Evolutionary conservation across 2,329 filamentous ascomycete genomes (phyloP), one percentile per base, ranked within the genome.

Genomic region (Thermomyces lanuginosus): DNA sequence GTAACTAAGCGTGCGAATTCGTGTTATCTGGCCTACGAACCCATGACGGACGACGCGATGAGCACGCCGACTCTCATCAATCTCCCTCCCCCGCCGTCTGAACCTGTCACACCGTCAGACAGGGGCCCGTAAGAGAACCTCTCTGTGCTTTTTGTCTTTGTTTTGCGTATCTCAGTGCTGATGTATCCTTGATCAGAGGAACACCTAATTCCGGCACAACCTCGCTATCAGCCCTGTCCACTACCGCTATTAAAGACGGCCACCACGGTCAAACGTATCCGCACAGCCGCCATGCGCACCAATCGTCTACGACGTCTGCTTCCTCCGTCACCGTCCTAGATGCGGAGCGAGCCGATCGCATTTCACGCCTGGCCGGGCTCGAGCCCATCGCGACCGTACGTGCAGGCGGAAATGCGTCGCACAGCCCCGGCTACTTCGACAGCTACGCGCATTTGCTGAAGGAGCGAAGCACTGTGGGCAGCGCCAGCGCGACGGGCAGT

Each of bases 181-280:
- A 36, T 15, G 37, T n/a, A 24, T 23, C 3, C 12, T 15, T 9
- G 21, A 27, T 19, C 38, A 92, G 82, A 37, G 84, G 86, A 44
- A 95, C 86, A 2, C 86, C 86, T 3, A 93, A 89, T 38, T 92
- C 82, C 39, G 77, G 79, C 21, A 91, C 81, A 3, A 93, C 84
- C 8, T 91, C 83, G 27, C 75, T 95, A 44, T 92, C 82, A 14
- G 76, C 83, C 21, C 68, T 95, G 24, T 92, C 82, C 9, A 93
- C 86, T 10, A 89, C 82, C 8, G 86, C 86, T 27, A 92, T 92
- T 64, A 92, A 93, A 56, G 86, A 95, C 49, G 86, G 86, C 41
- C 82, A 93, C 46, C 79, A 82, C 34, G 86, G 86, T 36, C 72
- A 83, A 46, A 65, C 76, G 15, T 69, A 72, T 15, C 66, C 73